Base-by-base conservation (phyloP, 768 basidiomycete genomes). In the Xerocomellus amylosporus region DNA sequence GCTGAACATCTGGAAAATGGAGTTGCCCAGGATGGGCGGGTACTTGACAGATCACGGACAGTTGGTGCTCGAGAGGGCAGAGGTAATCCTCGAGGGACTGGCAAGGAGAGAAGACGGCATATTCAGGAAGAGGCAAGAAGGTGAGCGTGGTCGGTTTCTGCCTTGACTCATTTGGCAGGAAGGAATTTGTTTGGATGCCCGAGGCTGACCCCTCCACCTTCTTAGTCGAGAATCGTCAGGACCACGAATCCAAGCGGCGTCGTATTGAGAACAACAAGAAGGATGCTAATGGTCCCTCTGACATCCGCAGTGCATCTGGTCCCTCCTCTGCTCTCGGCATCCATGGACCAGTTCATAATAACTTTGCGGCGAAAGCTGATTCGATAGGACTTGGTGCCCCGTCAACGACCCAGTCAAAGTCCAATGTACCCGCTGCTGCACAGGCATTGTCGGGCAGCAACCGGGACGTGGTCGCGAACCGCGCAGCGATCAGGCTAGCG, bases 41-140 rank as follows among this genome's bases (percentile, higher is more conserved):
- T 99, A 98, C 74, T 65, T 98, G 65, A 95, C 96, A 46, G 87
- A 97, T 66, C 88, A 97, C 72, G 97, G 97, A 53, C 80, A 83
- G 64, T 80, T 98, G 70, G 87, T 93, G 69, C 76, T 98, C 59
- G 75, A 82, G 46, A 80, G 95, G 72, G 91, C 87, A 45, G 89
- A 97, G 76, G 86, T 98, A 66, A 97, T 99, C 66, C 82, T 99
- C 71, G 91, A 96, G 71, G 95, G 94, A 55, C 78, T 99, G 58
- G 94, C 96, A n/a, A 81, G 79, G 71, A 78, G 88, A 67, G 97
- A 99, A 76, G 93, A 96, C 74, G 94, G 93, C 45, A 98, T 99
- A 62, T 98, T 99, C 74, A 78, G 87, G 66, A 84, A 82, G 68
- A 81, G 96, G 67, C 88, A 88, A 74, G 94, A 98, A 85, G 81